Percentiles rank a stretch among this genome's conserved stretches.
Conservation (phyloP, 169 alveolate genomes). For the Pseudocohnilembus persalinus region DNA sequence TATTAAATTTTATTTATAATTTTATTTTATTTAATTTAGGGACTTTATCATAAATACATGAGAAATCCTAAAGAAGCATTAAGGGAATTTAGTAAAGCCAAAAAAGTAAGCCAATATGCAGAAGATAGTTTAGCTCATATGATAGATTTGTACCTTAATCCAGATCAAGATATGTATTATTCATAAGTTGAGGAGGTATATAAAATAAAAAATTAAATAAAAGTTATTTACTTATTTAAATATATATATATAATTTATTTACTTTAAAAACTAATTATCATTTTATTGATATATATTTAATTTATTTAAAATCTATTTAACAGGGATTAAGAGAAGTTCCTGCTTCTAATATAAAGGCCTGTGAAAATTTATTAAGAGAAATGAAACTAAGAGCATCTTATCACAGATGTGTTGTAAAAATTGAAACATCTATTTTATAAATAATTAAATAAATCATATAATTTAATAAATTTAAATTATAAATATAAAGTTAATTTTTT, state of each 20-base stretch:
- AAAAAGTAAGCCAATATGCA: constrained; percentile 80
- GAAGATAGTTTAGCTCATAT: constrained; percentile 74
- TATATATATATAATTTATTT: too few species aligned
- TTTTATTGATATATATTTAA: too few species aligned
- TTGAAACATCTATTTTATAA: too few species aligned
- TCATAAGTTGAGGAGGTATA: constrained; percentile 45
- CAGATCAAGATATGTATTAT: constrained; percentile 72
- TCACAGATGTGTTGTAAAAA: constrained; percentile 41
- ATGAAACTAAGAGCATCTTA: constrained; percentile 66
- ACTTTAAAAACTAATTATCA: constrained; percentile 4
- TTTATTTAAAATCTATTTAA: neutral
- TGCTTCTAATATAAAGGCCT: constrained; percentile 72
- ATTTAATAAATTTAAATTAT: too few species aligned
- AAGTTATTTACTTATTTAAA: too few species aligned
- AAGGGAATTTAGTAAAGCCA: constrained; percentile 79
- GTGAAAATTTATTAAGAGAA: constrained; percentile 72
- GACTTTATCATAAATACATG: constrained; percentile 38
- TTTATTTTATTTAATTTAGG: neutral
- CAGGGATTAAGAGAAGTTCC: constrained; percentile 14
- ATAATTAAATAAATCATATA: too few species aligned
- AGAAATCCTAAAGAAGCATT: constrained; percentile 80
- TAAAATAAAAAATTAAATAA: too few species aligned
- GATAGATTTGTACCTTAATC: constrained; percentile 83
- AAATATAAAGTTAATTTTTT: neutral
- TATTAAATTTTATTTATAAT: too few species aligned